These are phyloP conservation scores for Arthrocladium fulminans DNA, from an alignment of 2,329 filamentous ascomycete genomes.

Conservation along the genomic window DNA sequence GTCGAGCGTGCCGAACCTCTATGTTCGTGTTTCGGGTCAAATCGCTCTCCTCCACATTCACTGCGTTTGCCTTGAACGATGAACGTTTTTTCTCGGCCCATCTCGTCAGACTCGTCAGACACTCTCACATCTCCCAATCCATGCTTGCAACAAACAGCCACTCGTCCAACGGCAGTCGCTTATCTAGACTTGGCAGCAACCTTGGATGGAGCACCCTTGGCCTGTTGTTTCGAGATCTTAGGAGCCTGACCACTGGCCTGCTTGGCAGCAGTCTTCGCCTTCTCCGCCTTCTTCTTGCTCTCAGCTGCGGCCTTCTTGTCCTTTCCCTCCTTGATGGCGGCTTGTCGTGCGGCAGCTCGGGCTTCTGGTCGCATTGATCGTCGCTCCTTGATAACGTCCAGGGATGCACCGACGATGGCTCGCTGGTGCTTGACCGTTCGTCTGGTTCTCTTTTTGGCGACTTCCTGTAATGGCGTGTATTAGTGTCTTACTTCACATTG, in stretches of 20 bases:
- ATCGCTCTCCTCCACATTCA: too few species aligned
- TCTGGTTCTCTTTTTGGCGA: slow-evolving; percentile 99
- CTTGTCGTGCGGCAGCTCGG: slow-evolving; percentile 76
- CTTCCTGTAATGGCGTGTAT: slow-evolving; percentile 60
- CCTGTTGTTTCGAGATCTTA: slow-evolving; percentile 76
- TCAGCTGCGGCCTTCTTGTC: slow-evolving; percentile 88
- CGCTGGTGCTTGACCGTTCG: slow-evolving; percentile 97
- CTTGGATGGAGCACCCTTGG: slow-evolving; percentile 83
- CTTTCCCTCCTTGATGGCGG: slow-evolving; percentile 96
- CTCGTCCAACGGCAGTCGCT: background rate
- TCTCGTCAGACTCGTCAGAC: background rate
- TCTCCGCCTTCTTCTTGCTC: slow-evolving; percentile 96
- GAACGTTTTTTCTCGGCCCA: too few species aligned
- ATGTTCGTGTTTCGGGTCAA: too few species aligned
- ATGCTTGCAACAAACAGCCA: too few species aligned
- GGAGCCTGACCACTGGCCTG: slow-evolving; percentile 70
- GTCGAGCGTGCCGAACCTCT: too few species aligned
- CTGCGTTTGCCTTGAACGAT: too few species aligned
- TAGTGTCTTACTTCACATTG: background rate
- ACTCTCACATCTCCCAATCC: background rate
- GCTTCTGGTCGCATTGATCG: slow-evolving; percentile 90
- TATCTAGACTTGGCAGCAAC: slow-evolving; percentile 59
- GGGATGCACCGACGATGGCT: slow-evolving; percentile 96
- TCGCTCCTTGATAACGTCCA: slow-evolving; percentile 99
- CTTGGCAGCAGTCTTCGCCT: slow-evolving; percentile 79